A percentile compares a stretch with the other conserved stretches of the same genome.
These are phyloP conservation scores for Carex kokanica DNA, from an alignment of 176 grass and related monocot genomes.

Conservation along the genomic window DNA sequence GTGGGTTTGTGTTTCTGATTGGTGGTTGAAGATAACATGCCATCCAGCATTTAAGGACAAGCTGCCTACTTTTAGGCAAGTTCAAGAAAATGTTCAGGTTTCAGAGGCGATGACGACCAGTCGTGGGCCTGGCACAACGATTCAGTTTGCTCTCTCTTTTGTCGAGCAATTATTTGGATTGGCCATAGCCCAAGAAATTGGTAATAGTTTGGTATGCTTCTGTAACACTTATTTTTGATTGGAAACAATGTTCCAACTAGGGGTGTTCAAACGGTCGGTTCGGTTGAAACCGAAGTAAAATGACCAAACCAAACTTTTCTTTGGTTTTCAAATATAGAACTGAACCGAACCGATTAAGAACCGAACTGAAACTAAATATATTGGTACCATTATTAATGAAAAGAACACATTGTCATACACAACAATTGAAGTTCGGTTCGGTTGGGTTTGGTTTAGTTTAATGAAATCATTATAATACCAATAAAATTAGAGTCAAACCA, in stretches of 20 bases:
- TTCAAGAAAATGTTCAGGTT: slow-evolving; percentile 78
- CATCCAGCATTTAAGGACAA: slow-evolving; percentile 90
- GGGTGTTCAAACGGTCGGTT: no score
- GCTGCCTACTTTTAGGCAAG: slow-evolving; percentile 75
- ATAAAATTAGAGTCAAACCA: no score
- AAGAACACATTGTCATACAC: no score
- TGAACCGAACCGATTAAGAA: no score
- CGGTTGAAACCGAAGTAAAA: no score
- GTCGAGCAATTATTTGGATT: slow-evolving; percentile 76
- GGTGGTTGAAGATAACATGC: slow-evolving; percentile 56
- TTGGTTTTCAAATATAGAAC: no score
- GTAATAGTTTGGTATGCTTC: slow-evolving; percentile 49
- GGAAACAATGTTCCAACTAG: background rate
- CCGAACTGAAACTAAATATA: no score
- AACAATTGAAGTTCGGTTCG: no score
- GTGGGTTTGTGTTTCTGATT: slow-evolving; percentile 22
- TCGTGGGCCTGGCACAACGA: slow-evolving; percentile 74
- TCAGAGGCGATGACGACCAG: slow-evolving; percentile 85
- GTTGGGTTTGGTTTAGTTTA: no score
- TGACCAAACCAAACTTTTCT: no score
- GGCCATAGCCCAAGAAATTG: slow-evolving; percentile 48
- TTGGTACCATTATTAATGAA: no score
- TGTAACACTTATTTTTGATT: background rate
- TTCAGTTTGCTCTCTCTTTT: slow-evolving; percentile 86
- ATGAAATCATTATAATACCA: no score